These are phyloP conservation scores for Aureobasidium sp. DNA, from an alignment of 2,329 filamentous ascomycete genomes.

Conservation along the genomic window DNA sequence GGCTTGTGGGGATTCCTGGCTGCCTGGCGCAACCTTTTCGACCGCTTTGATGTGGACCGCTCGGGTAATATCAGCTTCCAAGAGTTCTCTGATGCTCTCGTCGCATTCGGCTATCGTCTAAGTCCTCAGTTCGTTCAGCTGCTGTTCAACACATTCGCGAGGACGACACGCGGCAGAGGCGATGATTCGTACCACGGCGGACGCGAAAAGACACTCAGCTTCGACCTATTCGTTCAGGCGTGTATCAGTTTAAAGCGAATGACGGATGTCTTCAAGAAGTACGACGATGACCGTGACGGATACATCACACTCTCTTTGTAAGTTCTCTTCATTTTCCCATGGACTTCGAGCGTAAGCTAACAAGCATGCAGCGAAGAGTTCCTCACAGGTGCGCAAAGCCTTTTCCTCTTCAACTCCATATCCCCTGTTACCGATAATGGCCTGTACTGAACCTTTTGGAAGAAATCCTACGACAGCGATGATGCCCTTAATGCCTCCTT, in stretches of 20 bases:
- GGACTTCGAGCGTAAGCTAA: conserved; percentile 12
- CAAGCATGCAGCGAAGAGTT: conserved; percentile 40
- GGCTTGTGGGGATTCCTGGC: conserved; percentile 93
- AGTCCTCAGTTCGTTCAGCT: conserved; percentile 75
- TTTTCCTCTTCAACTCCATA: conserved; percentile 49
- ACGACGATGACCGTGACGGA: conserved; percentile 92
- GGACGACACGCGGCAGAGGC: conserved; percentile 28
- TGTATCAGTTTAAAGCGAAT: conserved; percentile 96
- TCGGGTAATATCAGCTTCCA: conserved; percentile 77
- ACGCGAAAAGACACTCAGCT: conserved; percentile 42
- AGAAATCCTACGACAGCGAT: conserved; percentile 16
- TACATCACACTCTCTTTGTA: conserved; percentile 57
- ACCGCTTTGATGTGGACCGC: conserved; percentile 84
- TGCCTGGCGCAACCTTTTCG: conserved; percentile 89
- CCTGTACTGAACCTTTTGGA: conserved; percentile 35
- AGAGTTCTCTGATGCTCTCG: conserved; percentile 84
- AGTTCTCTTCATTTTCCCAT: conserved; percentile 24
- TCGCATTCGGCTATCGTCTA: conserved; percentile 87
- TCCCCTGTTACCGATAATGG: conserved; percentile 45
- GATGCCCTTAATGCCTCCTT: background rate
- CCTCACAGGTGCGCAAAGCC: conserved; percentile 48
- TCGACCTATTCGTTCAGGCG: conserved; percentile 95
- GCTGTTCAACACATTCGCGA: conserved; percentile 81
- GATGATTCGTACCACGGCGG: conserved; percentile 25
- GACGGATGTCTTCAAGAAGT: conserved; percentile 99